These are phyloP conservation scores for Gnomoniopsis smithogilvyi DNA, from an alignment of 2,329 filamentous ascomycete genomes.

Conservation along the genomic window DNA sequence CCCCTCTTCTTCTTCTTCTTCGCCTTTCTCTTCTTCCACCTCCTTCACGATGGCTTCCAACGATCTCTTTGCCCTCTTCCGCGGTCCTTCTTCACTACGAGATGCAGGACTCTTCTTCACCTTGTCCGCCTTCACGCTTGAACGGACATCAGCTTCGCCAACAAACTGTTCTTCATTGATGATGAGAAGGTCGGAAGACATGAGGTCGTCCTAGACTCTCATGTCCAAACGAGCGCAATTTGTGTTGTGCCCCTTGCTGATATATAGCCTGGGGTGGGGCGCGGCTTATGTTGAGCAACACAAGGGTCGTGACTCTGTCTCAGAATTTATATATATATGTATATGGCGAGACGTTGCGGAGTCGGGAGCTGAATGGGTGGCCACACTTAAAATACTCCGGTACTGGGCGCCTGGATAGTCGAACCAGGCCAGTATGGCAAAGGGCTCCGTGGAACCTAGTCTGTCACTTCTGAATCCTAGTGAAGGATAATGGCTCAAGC, in stretches of 20 bases:
- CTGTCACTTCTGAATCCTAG: background rate
- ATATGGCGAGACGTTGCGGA: no score
- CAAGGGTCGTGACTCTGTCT: background rate
- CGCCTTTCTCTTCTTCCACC: background rate
- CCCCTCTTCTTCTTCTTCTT: background rate
- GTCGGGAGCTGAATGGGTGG: no score
- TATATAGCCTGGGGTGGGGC: background rate
- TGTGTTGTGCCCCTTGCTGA: background rate
- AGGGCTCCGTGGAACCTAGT: background rate
- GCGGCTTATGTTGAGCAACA: background rate
- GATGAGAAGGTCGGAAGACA: slow-evolving; percentile 37
- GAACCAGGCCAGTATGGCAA: no score
- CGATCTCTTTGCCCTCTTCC: slow-evolving; percentile 16
- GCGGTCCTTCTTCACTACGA: slow-evolving; percentile 20
- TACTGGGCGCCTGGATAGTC: no score
- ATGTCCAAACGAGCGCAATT: background rate
- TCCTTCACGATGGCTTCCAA: background rate
- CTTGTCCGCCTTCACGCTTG: slow-evolving; percentile 25
- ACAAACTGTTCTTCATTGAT: slow-evolving; percentile 46
- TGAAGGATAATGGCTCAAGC: background rate
- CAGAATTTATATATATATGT: no score
- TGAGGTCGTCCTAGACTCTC: slow-evolving; percentile 12
- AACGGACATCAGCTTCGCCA: slow-evolving; percentile 23
- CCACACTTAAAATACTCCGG: no score
- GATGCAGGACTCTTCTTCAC: slow-evolving; percentile 25